phyloP scores from a whole-genome alignment of 2,329 filamentous ascomycete species.

The Aspergillus cejpii region DNA sequence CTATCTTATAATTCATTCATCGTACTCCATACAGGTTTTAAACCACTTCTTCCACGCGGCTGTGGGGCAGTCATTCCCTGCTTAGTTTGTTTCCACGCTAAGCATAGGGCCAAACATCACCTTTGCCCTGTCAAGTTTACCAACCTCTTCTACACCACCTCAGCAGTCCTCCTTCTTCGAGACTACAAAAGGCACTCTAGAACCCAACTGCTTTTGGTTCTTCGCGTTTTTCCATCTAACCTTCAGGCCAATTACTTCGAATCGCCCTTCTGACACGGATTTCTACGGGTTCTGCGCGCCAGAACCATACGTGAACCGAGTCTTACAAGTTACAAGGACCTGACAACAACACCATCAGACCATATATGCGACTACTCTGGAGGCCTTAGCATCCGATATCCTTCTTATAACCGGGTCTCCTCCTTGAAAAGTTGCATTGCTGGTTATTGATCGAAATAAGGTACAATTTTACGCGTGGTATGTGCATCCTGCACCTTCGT shows the following conservation, averaged over 20 bases:
- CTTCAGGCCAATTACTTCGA: neutral
- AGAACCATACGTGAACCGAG: slow-evolving; percentile 17
- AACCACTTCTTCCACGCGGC: slow-evolving; percentile 19
- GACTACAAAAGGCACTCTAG: slow-evolving; percentile 6
- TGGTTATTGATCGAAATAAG: slow-evolving; percentile 17
- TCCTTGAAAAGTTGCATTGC: slow-evolving; percentile 18
- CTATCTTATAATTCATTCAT: neutral
- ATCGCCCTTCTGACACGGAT: neutral
- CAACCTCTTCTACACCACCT: slow-evolving; percentile 23
- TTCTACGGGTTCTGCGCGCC: slow-evolving; percentile 9
- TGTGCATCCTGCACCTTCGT: slow-evolving; percentile 25
- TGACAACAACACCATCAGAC: slow-evolving; percentile 30
- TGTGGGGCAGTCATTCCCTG: slow-evolving; percentile 35
- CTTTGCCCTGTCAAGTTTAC: slow-evolving; percentile 34
- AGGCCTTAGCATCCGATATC: slow-evolving; percentile 15
- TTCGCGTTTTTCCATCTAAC: slow-evolving; percentile 15
- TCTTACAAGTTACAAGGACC: slow-evolving; percentile 22
- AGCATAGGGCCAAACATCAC: slow-evolving; percentile 39
- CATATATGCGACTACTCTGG: slow-evolving; percentile 18
- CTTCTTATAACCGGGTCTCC: slow-evolving; percentile 12
- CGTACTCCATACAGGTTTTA: neutral
- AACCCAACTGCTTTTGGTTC: slow-evolving; percentile 13
- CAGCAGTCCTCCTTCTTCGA: slow-evolving; percentile 15
- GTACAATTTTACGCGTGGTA: slow-evolving; percentile 36
- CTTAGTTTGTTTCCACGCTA: slow-evolving; percentile 36